Conservation (phyloP, 1,284 basidiomycete genomes). For the Ceratobasidium sp. region DNA sequence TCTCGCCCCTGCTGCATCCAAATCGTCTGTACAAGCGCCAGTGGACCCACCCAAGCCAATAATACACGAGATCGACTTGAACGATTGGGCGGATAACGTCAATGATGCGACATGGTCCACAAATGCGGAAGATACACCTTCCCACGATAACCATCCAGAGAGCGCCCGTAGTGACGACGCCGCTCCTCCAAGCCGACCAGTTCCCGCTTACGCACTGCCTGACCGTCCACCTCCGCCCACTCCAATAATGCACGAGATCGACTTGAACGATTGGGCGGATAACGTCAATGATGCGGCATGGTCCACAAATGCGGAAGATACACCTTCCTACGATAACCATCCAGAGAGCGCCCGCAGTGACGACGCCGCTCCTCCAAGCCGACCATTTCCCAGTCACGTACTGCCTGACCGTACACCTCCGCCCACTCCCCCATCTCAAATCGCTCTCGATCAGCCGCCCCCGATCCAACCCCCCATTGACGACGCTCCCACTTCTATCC, state of each 20-base stretch:
- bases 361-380: not conserved
- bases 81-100: not conserved
- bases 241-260: not conserved
- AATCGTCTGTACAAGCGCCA: not conserved
- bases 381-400: not conserved
- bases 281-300: not conserved
- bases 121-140: not conserved
- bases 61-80: not conserved
- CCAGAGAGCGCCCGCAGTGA: not conserved
- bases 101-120: too few species aligned
- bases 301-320: not conserved
- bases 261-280: not conserved
- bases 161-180: too few species aligned
- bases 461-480: slow-evolving; percentile 31
- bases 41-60: not conserved
- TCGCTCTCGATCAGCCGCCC: not conserved
- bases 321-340: not conserved
- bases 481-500: slow-evolving; percentile 29
- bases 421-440: not conserved
- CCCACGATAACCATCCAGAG: not conserved
- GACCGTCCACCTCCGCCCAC: not conserved
- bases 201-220: not conserved
- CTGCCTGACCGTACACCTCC: not conserved
- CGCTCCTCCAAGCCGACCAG: not conserved
- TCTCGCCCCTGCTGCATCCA: not conserved